These are phyloP conservation scores for Trichoderma endophyticum DNA, from an alignment of 2,329 filamentous ascomycete genomes.

Conservation along the genomic window DNA sequence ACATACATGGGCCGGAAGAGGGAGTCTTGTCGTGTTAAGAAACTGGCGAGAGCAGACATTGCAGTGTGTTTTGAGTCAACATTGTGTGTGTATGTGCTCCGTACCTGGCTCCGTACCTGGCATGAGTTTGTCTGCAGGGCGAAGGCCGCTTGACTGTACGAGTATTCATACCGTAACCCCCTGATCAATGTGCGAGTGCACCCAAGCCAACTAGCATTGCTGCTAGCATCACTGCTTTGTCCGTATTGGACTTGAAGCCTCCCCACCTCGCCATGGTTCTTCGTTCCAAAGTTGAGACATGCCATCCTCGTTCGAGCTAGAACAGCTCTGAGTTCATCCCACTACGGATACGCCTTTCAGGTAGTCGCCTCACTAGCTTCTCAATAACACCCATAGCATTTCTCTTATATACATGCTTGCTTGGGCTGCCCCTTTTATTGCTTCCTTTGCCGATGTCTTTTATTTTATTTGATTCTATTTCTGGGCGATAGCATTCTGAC, in stretches of 20 bases:
- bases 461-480: background rate
- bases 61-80: background rate
- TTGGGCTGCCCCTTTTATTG: slow-evolving; percentile 1
- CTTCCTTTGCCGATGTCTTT: background rate
- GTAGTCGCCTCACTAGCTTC: slow-evolving; percentile 4
- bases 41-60: background rate
- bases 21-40: background rate
- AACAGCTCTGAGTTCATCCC: background rate
- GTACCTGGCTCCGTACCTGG: background rate
- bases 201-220: background rate
- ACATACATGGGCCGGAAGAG: background rate
- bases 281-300: slow-evolving; percentile 42
- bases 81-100: background rate
- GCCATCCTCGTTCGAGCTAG: slow-evolving; percentile 31
- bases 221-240: background rate
- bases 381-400: background rate
- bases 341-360: slow-evolving; percentile 5
- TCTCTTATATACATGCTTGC: slow-evolving; percentile 8
- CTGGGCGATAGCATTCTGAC: background rate
- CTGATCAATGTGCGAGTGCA: slow-evolving; percentile 4
- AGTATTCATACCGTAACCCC: background rate
- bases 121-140: slow-evolving; percentile 6
- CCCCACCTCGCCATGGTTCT: slow-evolving; percentile 22
- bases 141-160: background rate
- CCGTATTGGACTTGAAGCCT: slow-evolving; percentile 16